Evolutionary conservation across 2,329 filamentous ascomycete species (phyloP).

Genomic region (Fusarium gaditjirri): DNA sequence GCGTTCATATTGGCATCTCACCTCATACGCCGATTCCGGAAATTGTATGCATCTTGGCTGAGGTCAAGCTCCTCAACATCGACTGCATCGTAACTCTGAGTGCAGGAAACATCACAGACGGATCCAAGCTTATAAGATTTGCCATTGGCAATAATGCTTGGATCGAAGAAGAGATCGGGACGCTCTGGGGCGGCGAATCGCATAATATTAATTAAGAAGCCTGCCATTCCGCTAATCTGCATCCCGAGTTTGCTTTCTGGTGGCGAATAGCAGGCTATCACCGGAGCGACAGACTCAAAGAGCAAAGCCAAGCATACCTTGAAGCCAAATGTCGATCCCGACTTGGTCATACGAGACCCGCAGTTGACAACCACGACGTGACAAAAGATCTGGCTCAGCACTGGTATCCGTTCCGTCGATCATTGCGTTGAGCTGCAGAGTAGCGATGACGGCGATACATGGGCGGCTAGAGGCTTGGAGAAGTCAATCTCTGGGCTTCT

Average conservation of each 20-base stretch:
- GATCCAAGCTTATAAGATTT: slow-evolving; percentile 7
- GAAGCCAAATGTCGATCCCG: neutral
- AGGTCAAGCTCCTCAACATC: neutral
- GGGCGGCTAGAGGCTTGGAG: neutral
- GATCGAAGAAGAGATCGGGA: neutral
- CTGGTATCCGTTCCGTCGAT: neutral
- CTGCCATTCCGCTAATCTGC: slow-evolving; percentile 6
- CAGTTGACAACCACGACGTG: slow-evolving; percentile 5
- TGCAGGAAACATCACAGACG: slow-evolving; percentile 14
- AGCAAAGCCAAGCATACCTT: slow-evolving; percentile 11
- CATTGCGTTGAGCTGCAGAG: slow-evolving; percentile 16
- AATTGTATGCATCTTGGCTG: slow-evolving; percentile 2
- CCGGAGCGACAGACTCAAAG: slow-evolving; percentile 4
- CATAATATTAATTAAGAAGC: neutral
- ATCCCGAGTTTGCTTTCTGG: slow-evolving; percentile 13
- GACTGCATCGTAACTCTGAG: slow-evolving; percentile 21
- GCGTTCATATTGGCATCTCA: slow-evolving; percentile 7
- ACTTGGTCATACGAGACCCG: slow-evolving; percentile 5
- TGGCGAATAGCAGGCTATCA: slow-evolving; percentile 12
- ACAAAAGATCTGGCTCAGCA: slow-evolving; percentile 3
- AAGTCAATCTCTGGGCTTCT: slow-evolving; percentile 4
- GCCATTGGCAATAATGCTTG: slow-evolving; percentile 5
- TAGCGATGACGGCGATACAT: neutral
- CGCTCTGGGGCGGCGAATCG: slow-evolving; percentile 13
- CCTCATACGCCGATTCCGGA: slow-evolving; percentile 16